Evolutionary conservation across 176 grass and related monocot species (phyloP).

Genomic region (Carex parvula): DNA sequence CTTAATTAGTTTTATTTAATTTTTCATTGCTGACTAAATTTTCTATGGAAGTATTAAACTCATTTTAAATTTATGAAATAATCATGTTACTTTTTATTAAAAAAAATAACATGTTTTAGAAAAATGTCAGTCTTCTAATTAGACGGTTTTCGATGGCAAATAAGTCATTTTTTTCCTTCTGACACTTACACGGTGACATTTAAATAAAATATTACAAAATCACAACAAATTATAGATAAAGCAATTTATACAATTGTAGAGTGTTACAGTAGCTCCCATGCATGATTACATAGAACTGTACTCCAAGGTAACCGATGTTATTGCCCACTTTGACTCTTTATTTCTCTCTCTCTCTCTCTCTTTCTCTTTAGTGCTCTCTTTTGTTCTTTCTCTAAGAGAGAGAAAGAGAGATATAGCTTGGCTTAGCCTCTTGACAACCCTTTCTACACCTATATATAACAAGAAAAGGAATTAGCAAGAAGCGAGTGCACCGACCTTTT

Average conservation of each 20-base stretch:
- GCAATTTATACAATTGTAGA: background rate
- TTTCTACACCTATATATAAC: background rate
- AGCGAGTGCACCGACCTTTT: too few species aligned
- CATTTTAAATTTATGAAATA: too few species aligned
- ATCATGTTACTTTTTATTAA: too few species aligned
- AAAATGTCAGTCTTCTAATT: too few species aligned
- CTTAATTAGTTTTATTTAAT: too few species aligned
- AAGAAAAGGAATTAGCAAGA: background rate
- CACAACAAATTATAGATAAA: too few species aligned
- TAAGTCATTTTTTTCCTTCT: too few species aligned
- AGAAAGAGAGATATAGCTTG: too few species aligned
- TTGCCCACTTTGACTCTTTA: background rate
- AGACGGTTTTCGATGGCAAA: too few species aligned
- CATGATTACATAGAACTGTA: constrained; percentile 14
- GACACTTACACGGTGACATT: too few species aligned
- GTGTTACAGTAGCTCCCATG: background rate
- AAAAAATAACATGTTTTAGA: too few species aligned
- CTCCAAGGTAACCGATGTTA: background rate
- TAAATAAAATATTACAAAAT: too few species aligned
- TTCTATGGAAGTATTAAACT: background rate
- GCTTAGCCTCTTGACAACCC: background rate
- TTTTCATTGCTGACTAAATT: background rate
- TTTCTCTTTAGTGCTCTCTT: background rate
- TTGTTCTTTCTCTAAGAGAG: background rate
- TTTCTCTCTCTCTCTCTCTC: background rate